phyloP scores from a whole-genome alignment of 441 rosid genomes.

The Corymbia calophylla region DNA sequence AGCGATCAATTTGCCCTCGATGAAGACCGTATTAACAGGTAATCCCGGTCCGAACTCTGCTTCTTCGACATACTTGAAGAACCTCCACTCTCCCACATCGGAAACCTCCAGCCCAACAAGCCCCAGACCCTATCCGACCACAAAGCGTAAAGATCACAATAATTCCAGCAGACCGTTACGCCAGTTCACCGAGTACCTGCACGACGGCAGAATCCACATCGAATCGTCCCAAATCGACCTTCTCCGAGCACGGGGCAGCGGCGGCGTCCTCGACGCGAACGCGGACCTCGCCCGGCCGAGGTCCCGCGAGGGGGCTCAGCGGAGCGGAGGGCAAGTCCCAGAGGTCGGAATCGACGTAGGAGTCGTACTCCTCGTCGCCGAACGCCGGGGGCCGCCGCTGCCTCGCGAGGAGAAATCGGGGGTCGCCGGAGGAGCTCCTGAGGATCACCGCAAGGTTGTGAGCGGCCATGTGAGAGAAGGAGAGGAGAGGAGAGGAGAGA shows the following conservation, averaged over 20 bases:
- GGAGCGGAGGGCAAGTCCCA: constrained; percentile 74
- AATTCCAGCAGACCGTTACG: background rate
- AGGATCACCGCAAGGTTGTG: constrained; percentile 42
- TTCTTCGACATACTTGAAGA: constrained; percentile 55
- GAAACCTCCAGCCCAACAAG: constrained; percentile 26
- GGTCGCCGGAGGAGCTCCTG: constrained; percentile 15
- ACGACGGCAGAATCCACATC: constrained; percentile 12
- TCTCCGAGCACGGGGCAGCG: constrained; percentile 17
- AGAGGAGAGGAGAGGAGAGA: background rate
- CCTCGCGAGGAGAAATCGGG: constrained; percentile 43
- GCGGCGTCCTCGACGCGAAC: constrained; percentile 17
- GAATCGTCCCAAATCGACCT: constrained; percentile 26
- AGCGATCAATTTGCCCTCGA: constrained; percentile 37
- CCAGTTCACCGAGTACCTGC: background rate
- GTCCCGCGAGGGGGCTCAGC: constrained; percentile 17
- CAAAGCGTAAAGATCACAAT: background rate
- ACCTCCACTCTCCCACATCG: constrained; percentile 57
- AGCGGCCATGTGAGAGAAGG: background rate
- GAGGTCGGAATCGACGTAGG: constrained; percentile 62
- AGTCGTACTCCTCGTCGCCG: constrained; percentile 55
- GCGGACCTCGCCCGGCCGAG: constrained; percentile 1
- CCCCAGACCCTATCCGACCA: constrained; percentile 36
- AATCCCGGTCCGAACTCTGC: constrained; percentile 75
- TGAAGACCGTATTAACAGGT: constrained; percentile 37
- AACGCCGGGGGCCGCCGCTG: constrained; percentile 53